Conservation (phyloP, 805 yeast genomes). For the Yamadazyma olivae region DNA sequence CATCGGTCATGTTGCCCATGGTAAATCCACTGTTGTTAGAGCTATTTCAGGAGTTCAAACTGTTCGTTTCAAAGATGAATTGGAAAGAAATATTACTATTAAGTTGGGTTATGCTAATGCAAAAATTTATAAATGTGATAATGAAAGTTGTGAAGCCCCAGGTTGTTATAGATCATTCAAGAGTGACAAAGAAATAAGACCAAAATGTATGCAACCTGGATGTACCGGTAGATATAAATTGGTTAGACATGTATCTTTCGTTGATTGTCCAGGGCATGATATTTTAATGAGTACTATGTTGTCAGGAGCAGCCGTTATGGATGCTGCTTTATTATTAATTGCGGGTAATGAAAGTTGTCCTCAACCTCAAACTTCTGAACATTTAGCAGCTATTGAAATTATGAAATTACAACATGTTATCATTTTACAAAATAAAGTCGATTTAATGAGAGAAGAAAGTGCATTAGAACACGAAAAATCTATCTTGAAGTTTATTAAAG, state of each 20-base stretch:
- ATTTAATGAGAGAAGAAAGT: constrained; percentile 94
- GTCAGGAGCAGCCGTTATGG: constrained; percentile 99
- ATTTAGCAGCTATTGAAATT: constrained; percentile 98
- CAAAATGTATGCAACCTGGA: constrained; percentile 85
- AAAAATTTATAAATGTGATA: constrained; percentile 90
- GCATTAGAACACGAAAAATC: constrained; percentile 96
- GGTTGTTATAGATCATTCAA: constrained; percentile 93
- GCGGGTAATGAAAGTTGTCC: constrained; percentile 99
- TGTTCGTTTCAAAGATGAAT: constrained; percentile 97
- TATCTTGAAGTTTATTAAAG: constrained; percentile 87
- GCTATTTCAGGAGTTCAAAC: constrained; percentile 99
- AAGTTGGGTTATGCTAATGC: constrained; percentile 99
- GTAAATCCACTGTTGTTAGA: constrained; percentile 89
- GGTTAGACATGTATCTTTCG: constrained; percentile 96
- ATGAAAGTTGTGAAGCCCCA: constrained; percentile 84
- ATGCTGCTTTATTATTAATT: constrained; percentile 91
- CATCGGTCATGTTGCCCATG: constrained; percentile 95
- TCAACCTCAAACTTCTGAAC: constrained; percentile 99
- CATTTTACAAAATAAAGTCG: constrained; percentile 96
- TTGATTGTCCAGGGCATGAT: constrained; percentile 99
- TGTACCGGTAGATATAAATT: constrained; percentile 86
- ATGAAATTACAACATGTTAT: constrained; percentile 97
- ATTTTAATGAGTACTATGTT: constrained; percentile 99
- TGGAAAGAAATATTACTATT: constrained; percentile 98
- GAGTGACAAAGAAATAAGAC: constrained; percentile 91